Evolutionary conservation across 192 early-diverging fungal genomes (phyloP).

Genomic region (Backusella tarrabulga): DNA sequence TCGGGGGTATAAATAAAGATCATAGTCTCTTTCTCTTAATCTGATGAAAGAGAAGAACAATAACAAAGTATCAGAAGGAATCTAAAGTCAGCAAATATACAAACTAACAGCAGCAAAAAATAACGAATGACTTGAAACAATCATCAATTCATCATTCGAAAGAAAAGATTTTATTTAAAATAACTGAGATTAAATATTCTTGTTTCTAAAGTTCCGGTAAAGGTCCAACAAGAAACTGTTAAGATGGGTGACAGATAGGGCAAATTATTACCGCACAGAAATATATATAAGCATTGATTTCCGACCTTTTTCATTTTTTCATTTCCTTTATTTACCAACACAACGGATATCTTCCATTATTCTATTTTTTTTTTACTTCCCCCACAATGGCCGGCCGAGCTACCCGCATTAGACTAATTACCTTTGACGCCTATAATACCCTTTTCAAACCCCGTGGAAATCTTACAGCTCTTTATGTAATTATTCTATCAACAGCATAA

Average conservation of each 20-base stretch:
- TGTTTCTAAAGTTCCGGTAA: not conserved
- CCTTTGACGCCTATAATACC: conserved; percentile 62
- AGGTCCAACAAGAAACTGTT: not conserved
- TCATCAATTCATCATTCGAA: not conserved
- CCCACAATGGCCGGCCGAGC: not conserved
- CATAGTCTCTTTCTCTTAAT: too few relatives aligned
- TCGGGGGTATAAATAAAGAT: not conserved
- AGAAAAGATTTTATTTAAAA: not conserved
- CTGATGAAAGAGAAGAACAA: not conserved
- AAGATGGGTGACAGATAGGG: not conserved
- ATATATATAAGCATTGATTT: not conserved
- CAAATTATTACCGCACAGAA: not conserved
- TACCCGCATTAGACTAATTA: conserved; percentile 41
- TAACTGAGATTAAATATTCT: not conserved
- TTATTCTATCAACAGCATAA: not conserved
- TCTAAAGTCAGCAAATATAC: not conserved
- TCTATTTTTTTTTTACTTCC: not conserved
- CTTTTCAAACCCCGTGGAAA: conserved; percentile 47
- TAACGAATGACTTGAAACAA: not conserved
- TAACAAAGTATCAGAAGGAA: not conserved
- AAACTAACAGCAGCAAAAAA: not conserved
- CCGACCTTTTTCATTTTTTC: not conserved
- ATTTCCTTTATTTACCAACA: not conserved
- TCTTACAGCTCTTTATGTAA: conserved; percentile 33
- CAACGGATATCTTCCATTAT: not conserved